Base-by-base conservation (phyloP, 345 rosid species). In the Eucalyptus fibrosa region DNA sequence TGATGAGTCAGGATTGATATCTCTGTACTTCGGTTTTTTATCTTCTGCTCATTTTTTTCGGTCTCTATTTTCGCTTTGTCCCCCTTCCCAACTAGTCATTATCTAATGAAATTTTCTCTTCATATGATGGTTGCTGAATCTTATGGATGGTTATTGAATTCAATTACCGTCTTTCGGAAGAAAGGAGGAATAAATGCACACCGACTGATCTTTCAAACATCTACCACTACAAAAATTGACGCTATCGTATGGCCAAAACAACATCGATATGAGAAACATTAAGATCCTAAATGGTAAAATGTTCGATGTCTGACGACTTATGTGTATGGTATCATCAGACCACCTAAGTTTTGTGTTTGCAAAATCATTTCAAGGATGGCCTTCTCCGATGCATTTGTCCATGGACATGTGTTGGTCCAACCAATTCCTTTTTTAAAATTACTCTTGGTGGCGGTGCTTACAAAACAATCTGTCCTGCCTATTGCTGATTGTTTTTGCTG, bases 151-250 rank as follows among this genome's bases (percentile, higher is more conserved):
- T 23, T 37, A 11, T 23, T 23, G 30, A 44, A 21, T 77, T 37
- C 15, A 42, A 40, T 77, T 77, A 40, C 85, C 14, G 44, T 34
- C 14, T 72, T 72, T 72, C 8, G 44, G 44, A 72, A 34, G 82
- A 34, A 72, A 72, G 44, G 21, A 18, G 4, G 21, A 34, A 18
- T 9, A 69, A 69, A 21, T 37, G 9, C 47, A 21, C 28, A 13
- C 47, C 15, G 16, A 77, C 83, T 10, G 28, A 19, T 77, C 83
- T 77, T 77, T 21, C 28, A 40, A 37, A 77, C 28, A 37, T 40
- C 30, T 0, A 77, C 3, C 28, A 2, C 9, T 12, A 37, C 3
- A 40, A 40, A 40, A 40, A 40, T 77, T 26, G 26, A 40, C 0
- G 3, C 47, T 21, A 1, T 77, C 3, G 5, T 21, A 21, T 77